These are phyloP conservation scores for Nakataea oryzae DNA, from an alignment of 2,329 filamentous ascomycete species.

Conservation along the genomic window DNA sequence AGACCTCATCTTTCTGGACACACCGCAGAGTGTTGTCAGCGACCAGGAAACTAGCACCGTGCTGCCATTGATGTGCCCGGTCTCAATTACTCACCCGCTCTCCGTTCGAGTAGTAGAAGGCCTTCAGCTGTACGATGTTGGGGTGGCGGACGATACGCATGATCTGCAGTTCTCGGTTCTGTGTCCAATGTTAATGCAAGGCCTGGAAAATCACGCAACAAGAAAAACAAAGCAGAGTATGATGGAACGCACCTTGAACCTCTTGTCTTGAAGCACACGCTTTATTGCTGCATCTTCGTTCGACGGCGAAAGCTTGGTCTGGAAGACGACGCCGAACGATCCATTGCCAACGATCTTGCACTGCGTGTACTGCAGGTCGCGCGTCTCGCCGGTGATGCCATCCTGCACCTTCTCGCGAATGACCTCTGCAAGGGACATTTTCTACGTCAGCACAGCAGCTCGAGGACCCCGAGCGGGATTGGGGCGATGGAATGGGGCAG, in stretches of 20 bases:
- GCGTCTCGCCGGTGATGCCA: conserved; percentile 90
- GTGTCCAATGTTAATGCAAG: conserved; percentile 5
- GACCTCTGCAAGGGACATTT: conserved; percentile 54
- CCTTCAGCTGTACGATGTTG: conserved; percentile 97
- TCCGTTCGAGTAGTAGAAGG: conserved; percentile 98
- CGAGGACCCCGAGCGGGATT: background rate
- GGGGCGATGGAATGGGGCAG: background rate
- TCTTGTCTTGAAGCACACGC: conserved; percentile 95
- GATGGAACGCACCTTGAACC: conserved; percentile 73
- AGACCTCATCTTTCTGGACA: conserved; percentile 86
- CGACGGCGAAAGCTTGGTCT: conserved; percentile 96
- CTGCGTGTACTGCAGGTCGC: conserved; percentile 95
- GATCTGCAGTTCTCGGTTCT: conserved; percentile 99
- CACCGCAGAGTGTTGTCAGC: background rate
- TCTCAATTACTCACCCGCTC: conserved; percentile 62
- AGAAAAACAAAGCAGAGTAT: background rate
- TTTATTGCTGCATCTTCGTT: conserved; percentile 99
- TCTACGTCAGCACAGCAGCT: background rate
- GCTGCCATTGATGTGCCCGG: background rate
- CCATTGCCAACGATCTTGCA: conserved; percentile 99
- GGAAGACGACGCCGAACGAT: conserved; percentile 96
- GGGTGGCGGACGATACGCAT: conserved; percentile 99
- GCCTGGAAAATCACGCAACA: background rate
- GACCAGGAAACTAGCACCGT: background rate
- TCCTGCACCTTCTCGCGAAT: conserved; percentile 99